These are phyloP conservation scores for Kuraishia hungarica DNA, from an alignment of 805 yeast genomes.

Conservation along the genomic window DNA sequence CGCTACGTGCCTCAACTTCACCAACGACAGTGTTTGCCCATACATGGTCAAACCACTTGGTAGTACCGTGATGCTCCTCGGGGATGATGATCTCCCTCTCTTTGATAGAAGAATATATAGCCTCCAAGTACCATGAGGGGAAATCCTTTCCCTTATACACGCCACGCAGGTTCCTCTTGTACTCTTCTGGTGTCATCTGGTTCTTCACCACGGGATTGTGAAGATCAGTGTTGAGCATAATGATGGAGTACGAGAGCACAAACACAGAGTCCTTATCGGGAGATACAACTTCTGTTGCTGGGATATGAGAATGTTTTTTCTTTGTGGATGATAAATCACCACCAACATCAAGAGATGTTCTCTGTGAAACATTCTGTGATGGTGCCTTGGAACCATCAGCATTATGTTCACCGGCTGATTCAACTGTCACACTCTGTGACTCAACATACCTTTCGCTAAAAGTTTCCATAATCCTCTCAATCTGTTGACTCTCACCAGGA, in stretches of 20 bases:
- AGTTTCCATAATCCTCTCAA: slow-evolving; percentile 82
- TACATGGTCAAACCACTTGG: slow-evolving; percentile 82
- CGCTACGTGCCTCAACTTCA: slow-evolving; percentile 26
- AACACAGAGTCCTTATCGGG: slow-evolving; percentile 48
- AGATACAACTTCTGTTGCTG: slow-evolving; percentile 2
- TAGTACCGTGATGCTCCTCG: slow-evolving; percentile 91
- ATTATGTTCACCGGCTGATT: no score
- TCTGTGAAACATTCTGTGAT: not conserved
- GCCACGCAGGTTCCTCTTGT: slow-evolving; percentile 72
- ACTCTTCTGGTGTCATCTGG: slow-evolving; percentile 84
- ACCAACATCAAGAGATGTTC: not conserved
- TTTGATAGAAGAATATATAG: slow-evolving; percentile 70
- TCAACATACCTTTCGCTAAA: slow-evolving; percentile 76
- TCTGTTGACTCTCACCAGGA: slow-evolving; percentile 97
- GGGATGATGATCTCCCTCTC: slow-evolving; percentile 94
- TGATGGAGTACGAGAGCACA: slow-evolving; percentile 82
- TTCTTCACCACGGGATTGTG: slow-evolving; percentile 89
- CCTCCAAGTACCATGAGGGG: slow-evolving; percentile 77
- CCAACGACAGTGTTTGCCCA: slow-evolving; percentile 63
- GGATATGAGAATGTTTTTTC: not conserved
- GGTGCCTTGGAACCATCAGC: not conserved
- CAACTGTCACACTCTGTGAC: slow-evolving; percentile 32
- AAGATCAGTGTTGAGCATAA: slow-evolving; percentile 88
- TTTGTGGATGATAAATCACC: not conserved
- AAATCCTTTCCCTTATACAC: slow-evolving; percentile 69